These are phyloP conservation scores for Trichophyton mentagrophytes DNA, from an alignment of 2,329 filamentous ascomycete species.

Conservation along the genomic window DNA sequence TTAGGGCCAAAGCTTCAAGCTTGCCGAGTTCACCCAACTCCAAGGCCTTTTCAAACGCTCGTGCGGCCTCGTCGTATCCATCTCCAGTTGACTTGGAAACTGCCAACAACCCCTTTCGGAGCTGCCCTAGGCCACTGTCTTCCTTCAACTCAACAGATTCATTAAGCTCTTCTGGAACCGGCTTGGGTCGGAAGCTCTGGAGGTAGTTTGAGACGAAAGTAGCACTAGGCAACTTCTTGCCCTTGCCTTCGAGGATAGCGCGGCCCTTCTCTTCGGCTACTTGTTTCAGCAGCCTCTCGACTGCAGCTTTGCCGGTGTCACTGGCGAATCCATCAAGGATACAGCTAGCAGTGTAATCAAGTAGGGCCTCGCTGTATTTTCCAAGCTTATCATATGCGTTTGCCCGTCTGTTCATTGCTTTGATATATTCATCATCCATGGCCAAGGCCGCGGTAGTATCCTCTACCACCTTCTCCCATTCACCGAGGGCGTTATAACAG, in stretches of 20 bases:
- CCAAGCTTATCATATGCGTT: conserved; percentile 92
- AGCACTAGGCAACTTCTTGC: conserved; percentile 79
- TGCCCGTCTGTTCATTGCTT: conserved; percentile 90
- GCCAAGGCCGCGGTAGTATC: conserved; percentile 90
- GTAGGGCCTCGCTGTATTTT: conserved; percentile 81
- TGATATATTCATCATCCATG: conserved; percentile 91
- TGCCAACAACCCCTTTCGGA: conserved; percentile 69
- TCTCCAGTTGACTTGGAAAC: conserved; percentile 79
- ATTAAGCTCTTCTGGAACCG: conserved; percentile 67
- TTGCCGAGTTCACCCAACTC: conserved; percentile 68
- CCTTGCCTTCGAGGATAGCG: conserved; percentile 67
- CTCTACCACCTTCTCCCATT: conserved; percentile 94
- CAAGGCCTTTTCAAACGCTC: conserved; percentile 76
- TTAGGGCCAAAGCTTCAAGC: conserved; percentile 83
- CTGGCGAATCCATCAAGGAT: conserved; percentile 98
- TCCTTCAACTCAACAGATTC: conserved; percentile 66
- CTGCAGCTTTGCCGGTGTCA: conserved; percentile 71
- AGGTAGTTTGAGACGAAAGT: conserved; percentile 98
- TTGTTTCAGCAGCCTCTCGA: conserved; percentile 90
- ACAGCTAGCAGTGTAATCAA: conserved; percentile 97
- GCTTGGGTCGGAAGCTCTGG: conserved; percentile 85
- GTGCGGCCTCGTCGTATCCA: conserved; percentile 77
- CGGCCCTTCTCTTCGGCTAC: conserved; percentile 91
- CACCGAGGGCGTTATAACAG: conserved; percentile 83
- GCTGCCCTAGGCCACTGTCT: conserved; percentile 67